These are phyloP conservation scores for Platanthera guangdongensis DNA, from an alignment of 106 monocot genomes.

Conservation along the genomic window DNA sequence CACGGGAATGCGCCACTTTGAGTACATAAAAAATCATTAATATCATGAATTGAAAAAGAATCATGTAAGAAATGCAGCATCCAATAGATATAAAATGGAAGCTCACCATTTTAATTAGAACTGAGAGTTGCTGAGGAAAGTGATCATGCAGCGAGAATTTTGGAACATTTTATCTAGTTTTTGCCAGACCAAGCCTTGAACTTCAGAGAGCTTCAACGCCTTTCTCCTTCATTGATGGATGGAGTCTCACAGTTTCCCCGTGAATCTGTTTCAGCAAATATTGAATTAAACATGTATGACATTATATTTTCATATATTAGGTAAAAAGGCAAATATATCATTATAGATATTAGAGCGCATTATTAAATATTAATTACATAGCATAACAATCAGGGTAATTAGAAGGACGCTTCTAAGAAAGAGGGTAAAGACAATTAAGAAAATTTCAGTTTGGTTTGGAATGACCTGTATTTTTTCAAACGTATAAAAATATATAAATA, in stretches of 20 bases:
- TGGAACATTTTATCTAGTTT: conserved; percentile 69
- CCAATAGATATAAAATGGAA: background rate
- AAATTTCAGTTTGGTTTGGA: too few relatives aligned
- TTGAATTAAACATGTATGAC: background rate
- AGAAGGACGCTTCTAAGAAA: too few relatives aligned
- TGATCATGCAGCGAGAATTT: conserved; percentile 57
- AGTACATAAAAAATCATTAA: background rate
- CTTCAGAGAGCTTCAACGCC: conserved; percentile 50
- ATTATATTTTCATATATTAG: too few relatives aligned
- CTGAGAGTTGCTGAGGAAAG: conserved; percentile 77
- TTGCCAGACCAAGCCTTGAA: conserved; percentile 64
- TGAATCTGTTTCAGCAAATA: conserved; percentile 47
- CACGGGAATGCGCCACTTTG: too few relatives aligned
- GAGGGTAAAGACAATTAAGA: too few relatives aligned
- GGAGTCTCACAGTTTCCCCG: conserved; percentile 54
- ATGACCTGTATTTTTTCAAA: too few relatives aligned
- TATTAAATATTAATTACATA: too few relatives aligned
- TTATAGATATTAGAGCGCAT: too few relatives aligned
- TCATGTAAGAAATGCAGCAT: background rate
- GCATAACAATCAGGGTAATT: too few relatives aligned
- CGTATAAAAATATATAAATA: too few relatives aligned
- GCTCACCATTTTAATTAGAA: conserved; percentile 21
- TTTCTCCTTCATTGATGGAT: conserved; percentile 41
- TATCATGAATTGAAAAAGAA: background rate
- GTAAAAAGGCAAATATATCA: too few relatives aligned